Evolutionary conservation across 202 grass and related monocot species (phyloP).

Genomic region (Hordeum pubiflorum): DNA sequence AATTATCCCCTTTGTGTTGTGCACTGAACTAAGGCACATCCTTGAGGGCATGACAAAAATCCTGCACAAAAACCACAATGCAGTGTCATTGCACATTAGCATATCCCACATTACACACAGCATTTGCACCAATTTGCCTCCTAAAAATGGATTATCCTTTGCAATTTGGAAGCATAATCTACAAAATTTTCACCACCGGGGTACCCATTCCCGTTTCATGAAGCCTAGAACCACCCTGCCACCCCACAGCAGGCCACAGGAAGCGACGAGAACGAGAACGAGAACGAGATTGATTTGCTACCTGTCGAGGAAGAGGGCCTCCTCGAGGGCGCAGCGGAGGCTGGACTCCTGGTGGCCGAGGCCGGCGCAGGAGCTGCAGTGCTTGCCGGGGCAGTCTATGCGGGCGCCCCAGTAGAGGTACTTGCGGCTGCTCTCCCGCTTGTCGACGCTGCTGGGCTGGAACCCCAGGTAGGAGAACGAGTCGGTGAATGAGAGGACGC

Average conservation of each 20-base stretch:
- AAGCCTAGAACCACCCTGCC: neutral
- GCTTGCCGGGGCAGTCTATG: slow-evolving; percentile 82
- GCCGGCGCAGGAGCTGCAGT: slow-evolving; percentile 64
- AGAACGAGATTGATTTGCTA: neutral
- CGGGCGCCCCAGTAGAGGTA: slow-evolving; percentile 81
- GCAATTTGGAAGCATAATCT: neutral
- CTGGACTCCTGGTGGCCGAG: slow-evolving; percentile 85
- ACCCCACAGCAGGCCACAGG: neutral
- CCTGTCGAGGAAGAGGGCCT: slow-evolving; percentile 83
- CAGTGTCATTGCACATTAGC: neutral
- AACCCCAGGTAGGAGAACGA: slow-evolving; percentile 27
- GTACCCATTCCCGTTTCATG: neutral
- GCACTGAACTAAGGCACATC: slow-evolving; percentile 80
- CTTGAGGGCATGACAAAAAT: slow-evolving; percentile 86
- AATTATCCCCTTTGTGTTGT: slow-evolving; percentile 71
- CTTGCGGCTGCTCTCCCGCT: slow-evolving; percentile 39
- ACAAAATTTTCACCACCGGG: neutral
- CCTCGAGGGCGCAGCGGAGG: slow-evolving; percentile 90
- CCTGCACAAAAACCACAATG: slow-evolving; percentile 33
- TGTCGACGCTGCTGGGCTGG: slow-evolving; percentile 4
- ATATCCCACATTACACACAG: slow-evolving; percentile 5
- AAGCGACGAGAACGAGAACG: neutral
- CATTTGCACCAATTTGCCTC: neutral
- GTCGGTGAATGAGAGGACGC: slow-evolving; percentile 28
- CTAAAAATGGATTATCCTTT: neutral